These are phyloP conservation scores for Gleditsia sinensis DNA, from an alignment of 306 rosid genomes.

Conservation along the genomic window DNA sequence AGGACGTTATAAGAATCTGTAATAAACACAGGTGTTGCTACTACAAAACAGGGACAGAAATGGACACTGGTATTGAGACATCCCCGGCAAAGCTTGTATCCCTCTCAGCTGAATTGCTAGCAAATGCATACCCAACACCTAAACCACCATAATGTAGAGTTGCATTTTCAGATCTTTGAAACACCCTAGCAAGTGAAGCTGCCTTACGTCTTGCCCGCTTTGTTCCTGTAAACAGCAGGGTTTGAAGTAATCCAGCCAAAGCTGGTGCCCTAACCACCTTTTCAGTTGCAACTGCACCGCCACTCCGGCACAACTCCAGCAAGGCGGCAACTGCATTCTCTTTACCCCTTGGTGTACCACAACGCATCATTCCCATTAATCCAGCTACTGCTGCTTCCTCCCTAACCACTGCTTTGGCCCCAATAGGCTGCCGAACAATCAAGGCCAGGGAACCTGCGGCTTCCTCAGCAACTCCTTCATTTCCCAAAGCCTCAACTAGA, in stretches of 20 bases:
- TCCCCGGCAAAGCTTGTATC: conserved; percentile 66
- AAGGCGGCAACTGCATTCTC: conserved; percentile 91
- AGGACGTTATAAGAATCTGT: too few species aligned
- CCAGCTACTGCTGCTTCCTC: conserved; percentile 73
- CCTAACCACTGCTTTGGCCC: conserved; percentile 65
- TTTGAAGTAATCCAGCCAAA: conserved; percentile 76
- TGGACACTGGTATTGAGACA: conserved; percentile 67
- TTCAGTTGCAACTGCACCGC: conserved; percentile 70
- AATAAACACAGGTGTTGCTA: conserved; percentile 36
- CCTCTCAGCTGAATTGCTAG: conserved; percentile 63
- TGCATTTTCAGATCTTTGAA: conserved; percentile 67
- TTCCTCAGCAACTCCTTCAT: conserved; percentile 83
- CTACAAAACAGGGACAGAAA: conserved; percentile 82
- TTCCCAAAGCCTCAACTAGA: conserved; percentile 63
- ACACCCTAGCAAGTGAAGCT: conserved; percentile 81
- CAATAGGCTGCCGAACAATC: conserved; percentile 70
- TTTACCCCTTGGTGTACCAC: conserved; percentile 81
- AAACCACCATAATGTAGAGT: conserved; percentile 68
- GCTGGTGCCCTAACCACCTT: conserved; percentile 74
- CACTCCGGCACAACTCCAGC: conserved; percentile 81
- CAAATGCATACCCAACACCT: conserved; percentile 70
- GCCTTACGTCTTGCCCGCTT: conserved; percentile 92
- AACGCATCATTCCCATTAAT: conserved; percentile 73
- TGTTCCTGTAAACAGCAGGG: conserved; percentile 73
- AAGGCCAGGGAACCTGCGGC: conserved; percentile 84